These are phyloP conservation scores for Trichocladium uniseriatum DNA, from an alignment of 495 filamentous ascomycete species.

Conservation along the genomic window DNA sequence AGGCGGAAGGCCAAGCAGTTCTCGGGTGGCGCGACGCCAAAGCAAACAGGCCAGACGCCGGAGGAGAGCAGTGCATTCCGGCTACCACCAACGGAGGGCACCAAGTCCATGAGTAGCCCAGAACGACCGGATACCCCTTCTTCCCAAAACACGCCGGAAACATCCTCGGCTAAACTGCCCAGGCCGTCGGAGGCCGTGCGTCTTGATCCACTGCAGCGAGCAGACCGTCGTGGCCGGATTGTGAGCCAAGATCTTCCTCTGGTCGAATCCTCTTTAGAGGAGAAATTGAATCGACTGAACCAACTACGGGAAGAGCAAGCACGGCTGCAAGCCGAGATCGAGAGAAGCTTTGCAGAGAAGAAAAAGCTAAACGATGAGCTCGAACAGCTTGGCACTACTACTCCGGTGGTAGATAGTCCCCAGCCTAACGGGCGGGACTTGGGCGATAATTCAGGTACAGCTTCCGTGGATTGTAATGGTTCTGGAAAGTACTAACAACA, in stretches of 20 bases:
- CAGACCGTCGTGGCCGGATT: constrained; percentile 45
- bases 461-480: neutral
- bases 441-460: constrained; percentile 2
- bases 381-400: constrained; percentile 40
- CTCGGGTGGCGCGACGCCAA: constrained; percentile 16
- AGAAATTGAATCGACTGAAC: constrained; percentile 43
- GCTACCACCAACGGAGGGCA: neutral
- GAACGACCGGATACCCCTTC: constrained; percentile 12
- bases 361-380: constrained; percentile 47
- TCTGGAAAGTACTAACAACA: neutral
- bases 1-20: constrained; percentile 39
- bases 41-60: constrained; percentile 25
- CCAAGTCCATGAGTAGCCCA: constrained; percentile 3
- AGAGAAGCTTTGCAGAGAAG: constrained; percentile 34
- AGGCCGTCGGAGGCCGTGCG: constrained; percentile 11
- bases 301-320: constrained; percentile 48
- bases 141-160: constrained; percentile 14
- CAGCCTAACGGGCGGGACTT: constrained; percentile 6
- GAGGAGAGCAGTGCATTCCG: constrained; percentile 20
- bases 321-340: constrained; percentile 50
- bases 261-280: constrained; percentile 47
- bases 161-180: constrained; percentile 14
- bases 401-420: constrained; percentile 21
- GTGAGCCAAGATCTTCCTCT: constrained; percentile 46
- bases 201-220: constrained; percentile 18